Evolutionary conservation across 257 asterid genomes (phyloP), one percentile per base, ranked within the genome.

Genomic region (Nicotiana undulata): DNA sequence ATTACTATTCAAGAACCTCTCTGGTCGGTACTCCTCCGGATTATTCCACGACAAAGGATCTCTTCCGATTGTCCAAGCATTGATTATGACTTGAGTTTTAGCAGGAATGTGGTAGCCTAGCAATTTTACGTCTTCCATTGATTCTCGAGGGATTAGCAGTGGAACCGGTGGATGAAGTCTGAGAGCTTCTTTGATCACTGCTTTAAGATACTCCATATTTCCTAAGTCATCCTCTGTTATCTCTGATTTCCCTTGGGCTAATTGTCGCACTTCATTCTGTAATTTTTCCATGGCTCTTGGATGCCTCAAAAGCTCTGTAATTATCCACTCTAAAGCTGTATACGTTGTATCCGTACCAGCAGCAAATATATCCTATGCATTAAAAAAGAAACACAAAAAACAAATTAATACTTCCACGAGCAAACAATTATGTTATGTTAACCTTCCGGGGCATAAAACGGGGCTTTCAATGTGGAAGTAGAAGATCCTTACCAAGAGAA

Each of bases 271-370:
- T 78, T 90, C 94, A 0, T n/a, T 28, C 15, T 86, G 86, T 53
- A 91, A 40, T 8, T 82, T 83, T 3, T 82, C 34, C 79, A 89
- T 49, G 11, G 31, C 65, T 2, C 8, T 13, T 0, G 95, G 93
- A 81, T 89, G 83, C 51, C 85, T 79, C 18, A 89, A 11, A 24
- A 90, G 83, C 31, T 89, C 91, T n/a, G 91, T 22, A 92, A 90
- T 87, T 10, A 83, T 78, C 93, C 92, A 91, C 75, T 87, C 91
- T 2, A 88, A 34, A 2, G 82, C 59, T 0, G 84, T 46, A 0
- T 79, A 46, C 3, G 90, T 81, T 6, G 96, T 87, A 75, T 88
- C 91, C 2, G 90, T 91, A 52, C 96, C 96, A 4, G 85, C 92
- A 1, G 81, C 75, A 29, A 89, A 63, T 10, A 80, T n/a, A 17